phyloP scores from a whole-genome alignment of 2,329 filamentous ascomycete genomes.

The Aspergillus neoniger region DNA sequence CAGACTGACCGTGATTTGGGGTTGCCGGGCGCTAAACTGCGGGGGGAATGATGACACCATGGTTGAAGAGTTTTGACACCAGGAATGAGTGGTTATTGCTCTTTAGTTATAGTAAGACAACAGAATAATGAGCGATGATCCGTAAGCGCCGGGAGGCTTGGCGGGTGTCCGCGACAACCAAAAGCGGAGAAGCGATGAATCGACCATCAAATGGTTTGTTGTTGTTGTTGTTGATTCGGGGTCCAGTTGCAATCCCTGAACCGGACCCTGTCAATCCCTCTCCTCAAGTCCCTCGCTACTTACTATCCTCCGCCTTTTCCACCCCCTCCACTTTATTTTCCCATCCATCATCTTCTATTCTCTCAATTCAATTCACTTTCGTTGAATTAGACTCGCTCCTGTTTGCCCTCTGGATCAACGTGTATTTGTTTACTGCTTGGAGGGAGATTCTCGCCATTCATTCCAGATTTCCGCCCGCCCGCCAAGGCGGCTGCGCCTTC shows the following conservation, averaged over 20 bases:
- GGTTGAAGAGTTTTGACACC: too few species aligned
- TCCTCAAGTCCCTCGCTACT: neutral
- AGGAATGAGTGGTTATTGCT: too few species aligned
- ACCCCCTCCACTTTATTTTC: neutral
- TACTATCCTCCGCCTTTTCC: neutral
- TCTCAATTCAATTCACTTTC: neutral
- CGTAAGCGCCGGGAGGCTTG: neutral
- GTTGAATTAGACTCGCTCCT: neutral
- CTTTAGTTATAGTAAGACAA: too few species aligned
- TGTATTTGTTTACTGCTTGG: too few species aligned
- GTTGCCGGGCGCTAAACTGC: too few species aligned
- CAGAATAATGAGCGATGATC: neutral
- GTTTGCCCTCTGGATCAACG: too few species aligned
- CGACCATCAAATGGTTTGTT: too few species aligned
- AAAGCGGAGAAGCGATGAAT: neutral
- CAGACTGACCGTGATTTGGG: slow-evolving; percentile 6
- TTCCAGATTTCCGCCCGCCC: slow-evolving; percentile 1
- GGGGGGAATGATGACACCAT: too few species aligned
- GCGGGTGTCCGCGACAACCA: neutral
- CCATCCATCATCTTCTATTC: neutral
- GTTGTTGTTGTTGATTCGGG: neutral
- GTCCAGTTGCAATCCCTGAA: neutral
- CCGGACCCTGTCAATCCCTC: neutral
- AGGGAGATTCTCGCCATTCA: neutral
- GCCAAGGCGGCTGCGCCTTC: slow-evolving; percentile 17